These are phyloP conservation scores for Medicago truncatula DNA, from an alignment of 306 rosid genomes.

Conservation along the genomic window DNA sequence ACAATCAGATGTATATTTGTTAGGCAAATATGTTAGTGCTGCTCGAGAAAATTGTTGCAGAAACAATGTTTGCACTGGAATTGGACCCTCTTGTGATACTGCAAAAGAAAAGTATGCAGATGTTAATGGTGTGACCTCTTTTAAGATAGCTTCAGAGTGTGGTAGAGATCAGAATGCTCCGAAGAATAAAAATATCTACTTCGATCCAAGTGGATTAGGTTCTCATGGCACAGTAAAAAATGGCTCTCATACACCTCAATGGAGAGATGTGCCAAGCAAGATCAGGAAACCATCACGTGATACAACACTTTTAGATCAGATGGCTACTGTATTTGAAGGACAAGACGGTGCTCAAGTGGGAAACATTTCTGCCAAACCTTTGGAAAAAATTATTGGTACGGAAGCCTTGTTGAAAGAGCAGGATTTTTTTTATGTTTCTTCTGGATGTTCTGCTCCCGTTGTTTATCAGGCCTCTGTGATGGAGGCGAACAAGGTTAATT, in stretches of 20 bases:
- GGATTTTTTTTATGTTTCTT: constrained; percentile 61
- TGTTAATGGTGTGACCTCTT: constrained; percentile 44
- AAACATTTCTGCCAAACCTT: constrained; percentile 43
- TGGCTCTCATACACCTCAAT: constrained; percentile 50
- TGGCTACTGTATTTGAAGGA: constrained; percentile 44
- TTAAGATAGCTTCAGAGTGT: constrained; percentile 42
- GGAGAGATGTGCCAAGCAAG: constrained; percentile 75
- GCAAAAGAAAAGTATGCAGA: constrained; percentile 41
- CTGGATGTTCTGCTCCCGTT: constrained; percentile 62
- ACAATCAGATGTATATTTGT: constrained; percentile 43
- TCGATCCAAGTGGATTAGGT: constrained; percentile 43
- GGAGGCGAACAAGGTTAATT: constrained; percentile 54
- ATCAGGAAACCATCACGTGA: constrained; percentile 50
- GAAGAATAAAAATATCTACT: constrained; percentile 35
- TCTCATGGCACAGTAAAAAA: constrained; percentile 37
- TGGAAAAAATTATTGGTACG: constrained; percentile 36
- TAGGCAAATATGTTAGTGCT: constrained; percentile 39
- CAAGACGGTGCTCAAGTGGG: constrained; percentile 45
- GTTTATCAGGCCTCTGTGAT: constrained; percentile 51
- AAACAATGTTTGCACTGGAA: constrained; percentile 46
- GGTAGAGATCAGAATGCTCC: constrained; percentile 40
- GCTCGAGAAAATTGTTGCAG: constrained; percentile 38
- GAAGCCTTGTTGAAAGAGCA: constrained; percentile 49
- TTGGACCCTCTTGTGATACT: constrained; percentile 41
- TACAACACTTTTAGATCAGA: constrained; percentile 41